Percentiles rank a stretch among this genome's conserved stretches.
These are phyloP conservation scores for Fusarium hostae DNA, from an alignment of 2,329 filamentous ascomycete genomes.

Conservation along the genomic window DNA sequence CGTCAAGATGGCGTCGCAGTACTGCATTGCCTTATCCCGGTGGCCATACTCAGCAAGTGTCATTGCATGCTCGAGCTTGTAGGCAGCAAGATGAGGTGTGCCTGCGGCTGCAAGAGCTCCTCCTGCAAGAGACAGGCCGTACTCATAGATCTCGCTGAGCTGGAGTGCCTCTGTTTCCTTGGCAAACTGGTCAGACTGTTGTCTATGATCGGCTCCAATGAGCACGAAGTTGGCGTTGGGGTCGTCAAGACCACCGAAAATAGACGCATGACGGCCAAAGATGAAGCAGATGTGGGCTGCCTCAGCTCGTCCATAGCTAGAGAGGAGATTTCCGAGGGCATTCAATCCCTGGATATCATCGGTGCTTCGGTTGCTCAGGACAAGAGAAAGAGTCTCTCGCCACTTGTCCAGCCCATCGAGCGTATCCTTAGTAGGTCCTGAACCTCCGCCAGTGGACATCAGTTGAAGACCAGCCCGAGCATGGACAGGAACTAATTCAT, in stretches of 20 bases:
- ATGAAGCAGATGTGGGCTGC: constrained; percentile 95
- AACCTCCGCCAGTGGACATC: constrained; percentile 76
- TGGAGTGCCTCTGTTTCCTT: constrained; percentile 88
- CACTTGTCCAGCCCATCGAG: constrained; percentile 91
- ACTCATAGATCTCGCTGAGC: constrained; percentile 97
- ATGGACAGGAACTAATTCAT: constrained; percentile 93
- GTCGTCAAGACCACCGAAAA: constrained; percentile 88
- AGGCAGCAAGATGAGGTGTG: constrained; percentile 85
- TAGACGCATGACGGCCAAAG: constrained; percentile 76
- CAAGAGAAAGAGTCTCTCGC: constrained; percentile 87
- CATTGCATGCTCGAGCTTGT: constrained; percentile 90
- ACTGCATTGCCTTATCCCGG: constrained; percentile 84
- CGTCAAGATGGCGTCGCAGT: constrained; percentile 84
- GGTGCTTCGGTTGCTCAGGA: constrained; percentile 86
- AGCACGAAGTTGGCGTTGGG: constrained; percentile 81
- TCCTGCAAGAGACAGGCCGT: constrained; percentile 78
- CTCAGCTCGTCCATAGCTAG: constrained; percentile 87
- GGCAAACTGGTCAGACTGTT: constrained; percentile 75
- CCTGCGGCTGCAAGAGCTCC: constrained; percentile 62
- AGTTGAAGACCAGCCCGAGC: constrained; percentile 93
- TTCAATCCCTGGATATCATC: constrained; percentile 82
- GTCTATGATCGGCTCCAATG: constrained; percentile 83
- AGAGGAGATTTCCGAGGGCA: constrained; percentile 82
- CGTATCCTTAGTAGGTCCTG: constrained; percentile 74
- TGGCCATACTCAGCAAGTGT: constrained; percentile 85